Percentiles rank a stretch among this genome's conserved stretches.
These are phyloP conservation scores for Cladosporium sp. DNA, from an alignment of 2,329 filamentous ascomycete genomes.

Conservation along the genomic window DNA sequence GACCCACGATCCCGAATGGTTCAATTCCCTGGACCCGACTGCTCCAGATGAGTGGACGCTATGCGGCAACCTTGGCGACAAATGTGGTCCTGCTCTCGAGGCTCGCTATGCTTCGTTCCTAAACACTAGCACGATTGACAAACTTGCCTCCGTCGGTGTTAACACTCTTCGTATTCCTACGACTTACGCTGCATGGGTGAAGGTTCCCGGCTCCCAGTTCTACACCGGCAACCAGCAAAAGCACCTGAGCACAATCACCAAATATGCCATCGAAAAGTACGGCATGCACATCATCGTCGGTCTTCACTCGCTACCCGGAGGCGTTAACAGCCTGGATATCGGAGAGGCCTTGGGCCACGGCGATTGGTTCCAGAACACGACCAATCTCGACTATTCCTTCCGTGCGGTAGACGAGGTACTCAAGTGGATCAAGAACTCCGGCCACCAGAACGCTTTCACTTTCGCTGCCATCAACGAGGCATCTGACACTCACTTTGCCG, in stretches of 20 bases:
- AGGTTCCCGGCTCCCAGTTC: constrained; percentile 30
- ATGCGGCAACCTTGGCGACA: constrained; percentile 28
- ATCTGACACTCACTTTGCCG: constrained; percentile 30
- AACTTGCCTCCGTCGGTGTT: constrained; percentile 29
- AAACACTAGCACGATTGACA: constrained; percentile 28
- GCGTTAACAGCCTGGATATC: constrained; percentile 30
- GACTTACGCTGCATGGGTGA: constrained; percentile 35
- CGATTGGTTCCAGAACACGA: constrained; percentile 35
- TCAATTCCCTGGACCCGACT: constrained; percentile 19
- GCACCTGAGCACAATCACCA: constrained; percentile 29
- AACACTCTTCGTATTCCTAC: constrained; percentile 35
- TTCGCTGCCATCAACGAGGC: constrained; percentile 37
- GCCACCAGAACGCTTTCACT: constrained; percentile 29
- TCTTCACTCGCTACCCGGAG: constrained; percentile 30
- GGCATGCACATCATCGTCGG: constrained; percentile 35
- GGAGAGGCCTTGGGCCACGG: constrained; percentile 27
- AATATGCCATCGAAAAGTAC: constrained; percentile 34
- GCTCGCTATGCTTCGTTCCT: constrained; percentile 17
- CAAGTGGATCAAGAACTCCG: constrained; percentile 30
- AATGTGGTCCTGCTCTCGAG: constrained; percentile 17
- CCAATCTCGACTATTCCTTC: constrained; percentile 31
- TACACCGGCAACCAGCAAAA: constrained; percentile 31
- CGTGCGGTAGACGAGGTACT: constrained; percentile 30
- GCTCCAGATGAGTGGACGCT: constrained; percentile 34
- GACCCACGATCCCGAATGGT: constrained; percentile 27